Evolutionary conservation across 495 filamentous ascomycete genomes (phyloP).

Genomic region (Trichoderma asperelloides): DNA sequence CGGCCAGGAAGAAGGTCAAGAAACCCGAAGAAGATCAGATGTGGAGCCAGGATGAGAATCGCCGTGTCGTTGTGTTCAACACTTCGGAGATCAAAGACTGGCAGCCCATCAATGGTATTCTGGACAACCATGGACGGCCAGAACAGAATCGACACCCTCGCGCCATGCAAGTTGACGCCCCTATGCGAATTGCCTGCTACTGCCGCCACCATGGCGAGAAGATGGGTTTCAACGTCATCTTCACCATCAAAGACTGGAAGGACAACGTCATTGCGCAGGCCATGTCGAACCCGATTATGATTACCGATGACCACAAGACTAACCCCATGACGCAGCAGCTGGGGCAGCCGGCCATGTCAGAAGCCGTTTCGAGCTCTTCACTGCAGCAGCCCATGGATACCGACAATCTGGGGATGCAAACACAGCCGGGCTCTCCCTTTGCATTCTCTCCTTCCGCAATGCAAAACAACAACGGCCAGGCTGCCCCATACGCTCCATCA

Average conservation of each 20-base stretch:
- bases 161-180: conserved; percentile 65
- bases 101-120: conserved; percentile 43
- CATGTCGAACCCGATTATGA: conserved; percentile 82
- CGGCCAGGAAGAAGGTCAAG: conserved; percentile 79
- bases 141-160: conserved; percentile 30
- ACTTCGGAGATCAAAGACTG: conserved; percentile 85
- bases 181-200: conserved; percentile 97
- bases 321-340: background rate
- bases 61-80: conserved; percentile 88
- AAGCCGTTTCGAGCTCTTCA: background rate
- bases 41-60: conserved; percentile 67
- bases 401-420: background rate
- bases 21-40: conserved; percentile 68
- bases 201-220: conserved; percentile 92
- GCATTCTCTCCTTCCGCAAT: background rate
- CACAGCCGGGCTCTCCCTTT: background rate
- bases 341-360: background rate
- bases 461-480: background rate
- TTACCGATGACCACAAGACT: conserved; percentile 96
- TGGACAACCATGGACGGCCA: conserved; percentile 22
- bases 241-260: conserved; percentile 75
- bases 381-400: conserved; percentile 25
- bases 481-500: background rate
- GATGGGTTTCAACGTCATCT: conserved; percentile 84
- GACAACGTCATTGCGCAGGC: conserved; percentile 70